Evolutionary conservation across 228 moss, liverwort and hornwort species (phyloP).

Genomic region (Sphagnum magellanicum): DNA sequence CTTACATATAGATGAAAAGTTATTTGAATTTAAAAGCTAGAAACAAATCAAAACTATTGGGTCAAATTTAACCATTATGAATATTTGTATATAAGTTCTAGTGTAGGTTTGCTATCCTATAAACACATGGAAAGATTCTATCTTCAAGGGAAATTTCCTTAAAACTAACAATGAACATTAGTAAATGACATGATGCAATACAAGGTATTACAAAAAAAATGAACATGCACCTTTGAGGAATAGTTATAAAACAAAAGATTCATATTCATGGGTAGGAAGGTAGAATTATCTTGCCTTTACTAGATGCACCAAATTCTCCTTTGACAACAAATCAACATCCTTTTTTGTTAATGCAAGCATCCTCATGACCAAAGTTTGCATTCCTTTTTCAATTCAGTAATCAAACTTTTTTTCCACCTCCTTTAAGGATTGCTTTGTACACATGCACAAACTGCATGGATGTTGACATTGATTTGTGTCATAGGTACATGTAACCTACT

Average conservation of each 20-base stretch:
- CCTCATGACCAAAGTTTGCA: too few species aligned
- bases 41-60: neutral
- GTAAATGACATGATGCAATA: neutral
- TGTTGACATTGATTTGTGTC: constrained; percentile 2
- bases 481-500: neutral
- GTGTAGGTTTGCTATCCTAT: too few species aligned
- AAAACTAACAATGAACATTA: too few species aligned
- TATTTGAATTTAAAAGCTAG: too few species aligned
- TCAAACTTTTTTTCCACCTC: too few species aligned
- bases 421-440: neutral
- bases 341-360: too few species aligned
- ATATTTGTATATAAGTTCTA: neutral
- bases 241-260: neutral
- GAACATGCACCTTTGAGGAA: neutral
- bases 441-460: neutral
- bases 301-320: neutral
- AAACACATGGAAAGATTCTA: too few species aligned
- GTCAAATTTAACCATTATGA: neutral
- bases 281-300: neutral
- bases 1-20: too few species aligned
- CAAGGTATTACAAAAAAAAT: neutral
- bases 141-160: too few species aligned
- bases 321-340: too few species aligned
- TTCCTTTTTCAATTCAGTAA: too few species aligned
- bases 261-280: neutral